Evolutionary conservation across 352 stramenopile species (phyloP), one percentile per base, ranked within the genome.

Genomic region (Phytophthora niederhauseri): DNA sequence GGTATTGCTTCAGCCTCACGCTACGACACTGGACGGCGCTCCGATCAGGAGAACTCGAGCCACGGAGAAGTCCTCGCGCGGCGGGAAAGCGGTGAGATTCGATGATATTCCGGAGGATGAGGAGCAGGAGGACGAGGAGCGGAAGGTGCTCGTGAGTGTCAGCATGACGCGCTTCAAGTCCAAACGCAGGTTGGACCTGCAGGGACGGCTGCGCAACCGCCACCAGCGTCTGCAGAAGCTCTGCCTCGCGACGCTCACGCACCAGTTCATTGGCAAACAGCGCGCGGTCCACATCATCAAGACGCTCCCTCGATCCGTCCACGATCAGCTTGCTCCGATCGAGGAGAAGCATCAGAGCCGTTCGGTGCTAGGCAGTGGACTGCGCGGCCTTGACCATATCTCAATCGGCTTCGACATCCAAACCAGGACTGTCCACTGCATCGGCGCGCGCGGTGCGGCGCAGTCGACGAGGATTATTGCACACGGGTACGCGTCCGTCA

Each of bases 401-500:
- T 71, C 73, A 0, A 68, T 92, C 4, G 85, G 76, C 5, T 87
- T 85, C 20, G 76, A 93, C 54, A 84, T 93, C 46, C 81, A 85
- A 51, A 77, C 69, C 14, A 58, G 69, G 17, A 71, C 52, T 17
- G 66, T 77, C 0, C 70, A 77, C 26, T 77, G 70, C 34, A 64
- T 73, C 24, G 70, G 70, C 6, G 61, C 70, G 20, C 61, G 66
- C 3, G 70, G 66, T 19, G 48, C 70, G 6, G 53, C 50, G 4
- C 70, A 77, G 43, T 72, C 61, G 7, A 93, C 83, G 6, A 66
- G 77, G 17, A 69, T 93, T 9, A 74, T 88, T n/a, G 70, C 75
- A 4, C 79, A 91, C 58, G 74, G 75, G n/a, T 92, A 93, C 65
- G 83, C 83, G 19, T 86, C 81, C 0, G 76, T 78, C 6, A 70